These are phyloP conservation scores for Ophiostoma novo-ulmi DNA, from an alignment of 2,329 filamentous ascomycete genomes.

Conservation along the genomic window DNA sequence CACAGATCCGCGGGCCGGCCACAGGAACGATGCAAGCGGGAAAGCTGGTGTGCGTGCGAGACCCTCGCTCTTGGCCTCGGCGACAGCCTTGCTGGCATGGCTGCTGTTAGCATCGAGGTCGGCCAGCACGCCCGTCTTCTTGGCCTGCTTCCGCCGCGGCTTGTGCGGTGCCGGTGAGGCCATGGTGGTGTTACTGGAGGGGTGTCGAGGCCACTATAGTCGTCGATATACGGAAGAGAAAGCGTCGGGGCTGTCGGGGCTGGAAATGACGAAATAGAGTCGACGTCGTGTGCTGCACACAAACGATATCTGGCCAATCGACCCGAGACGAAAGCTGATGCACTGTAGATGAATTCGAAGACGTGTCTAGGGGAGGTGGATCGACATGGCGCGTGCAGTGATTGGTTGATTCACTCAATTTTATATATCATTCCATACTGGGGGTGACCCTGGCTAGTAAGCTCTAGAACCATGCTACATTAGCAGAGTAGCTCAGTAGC, in stretches of 20 bases:
- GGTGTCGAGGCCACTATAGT: neutral
- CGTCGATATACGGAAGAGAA: neutral
- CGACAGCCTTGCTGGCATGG: conserved; percentile 11
- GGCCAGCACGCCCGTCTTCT: conserved; percentile 29
- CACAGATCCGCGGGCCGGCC: conserved; percentile 75
- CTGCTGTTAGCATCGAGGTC: conserved; percentile 18
- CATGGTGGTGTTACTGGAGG: neutral
- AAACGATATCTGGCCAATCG: conserved; percentile 7
- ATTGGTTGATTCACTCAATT: neutral
- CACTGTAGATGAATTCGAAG: conserved; percentile 2
- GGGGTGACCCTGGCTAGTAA: conserved; percentile 1
- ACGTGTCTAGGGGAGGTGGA: conserved; percentile 12
- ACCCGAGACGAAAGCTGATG: neutral
- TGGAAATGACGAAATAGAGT: neutral
- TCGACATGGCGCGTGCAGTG: neutral
- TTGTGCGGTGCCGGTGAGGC: conserved; percentile 50
- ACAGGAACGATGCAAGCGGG: conserved; percentile 87
- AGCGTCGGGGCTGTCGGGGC: neutral
- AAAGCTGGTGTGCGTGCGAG: conserved; percentile 65
- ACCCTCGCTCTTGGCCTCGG: conserved; percentile 35
- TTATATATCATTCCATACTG: neutral
- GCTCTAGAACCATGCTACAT: neutral
- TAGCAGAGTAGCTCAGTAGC: neutral
- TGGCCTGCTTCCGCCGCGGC: conserved; percentile 54
- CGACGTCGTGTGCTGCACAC: neutral